A percentile compares a stretch with the other conserved stretches of the same genome.
phyloP scores from a whole-genome alignment of 352 stramenopile species.

The Globisporangium nunn region DNA sequence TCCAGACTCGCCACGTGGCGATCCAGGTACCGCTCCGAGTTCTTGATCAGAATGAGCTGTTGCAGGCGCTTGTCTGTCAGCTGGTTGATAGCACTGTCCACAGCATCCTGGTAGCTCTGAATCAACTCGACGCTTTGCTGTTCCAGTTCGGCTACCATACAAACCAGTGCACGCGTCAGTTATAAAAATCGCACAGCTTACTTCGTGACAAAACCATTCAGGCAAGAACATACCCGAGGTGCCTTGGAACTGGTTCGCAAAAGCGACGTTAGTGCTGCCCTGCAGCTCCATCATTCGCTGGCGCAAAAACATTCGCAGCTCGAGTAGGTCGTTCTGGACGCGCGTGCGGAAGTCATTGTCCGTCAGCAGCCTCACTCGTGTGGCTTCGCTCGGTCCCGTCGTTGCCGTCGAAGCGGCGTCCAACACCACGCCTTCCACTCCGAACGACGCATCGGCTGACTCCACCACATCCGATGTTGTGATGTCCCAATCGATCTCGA shows the following conservation, averaged over 20 bases:
- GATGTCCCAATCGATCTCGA: constrained; percentile 78
- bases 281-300: constrained; percentile 47
- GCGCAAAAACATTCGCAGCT: constrained; percentile 55
- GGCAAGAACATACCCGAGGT: constrained; percentile 31
- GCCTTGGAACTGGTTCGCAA: constrained; percentile 71
- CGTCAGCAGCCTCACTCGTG: constrained; percentile 45
- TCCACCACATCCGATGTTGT: constrained; percentile 36
- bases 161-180: background rate
- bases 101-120: constrained; percentile 28
- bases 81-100: constrained; percentile 33
- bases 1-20: constrained; percentile 61
- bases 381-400: constrained; percentile 10
- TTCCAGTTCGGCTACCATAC: constrained; percentile 37
- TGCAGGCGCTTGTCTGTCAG: constrained; percentile 65
- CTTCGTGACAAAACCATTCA: too few relatives aligned
- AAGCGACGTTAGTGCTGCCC: constrained; percentile 33
- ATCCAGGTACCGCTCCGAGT: constrained; percentile 66
- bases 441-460: constrained; percentile 11
- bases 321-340: constrained; percentile 69
- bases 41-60: constrained; percentile 69
- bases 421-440: constrained; percentile 2
- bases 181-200: too few relatives aligned
- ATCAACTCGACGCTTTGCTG: constrained; percentile 53
- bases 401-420: background rate
- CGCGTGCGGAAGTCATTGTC: constrained; percentile 50